Percentiles rank a stretch among this genome's conserved stretches.
phyloP scores from a whole-genome alignment of 139 green algal genomes.

The Microglena sp. region DNA sequence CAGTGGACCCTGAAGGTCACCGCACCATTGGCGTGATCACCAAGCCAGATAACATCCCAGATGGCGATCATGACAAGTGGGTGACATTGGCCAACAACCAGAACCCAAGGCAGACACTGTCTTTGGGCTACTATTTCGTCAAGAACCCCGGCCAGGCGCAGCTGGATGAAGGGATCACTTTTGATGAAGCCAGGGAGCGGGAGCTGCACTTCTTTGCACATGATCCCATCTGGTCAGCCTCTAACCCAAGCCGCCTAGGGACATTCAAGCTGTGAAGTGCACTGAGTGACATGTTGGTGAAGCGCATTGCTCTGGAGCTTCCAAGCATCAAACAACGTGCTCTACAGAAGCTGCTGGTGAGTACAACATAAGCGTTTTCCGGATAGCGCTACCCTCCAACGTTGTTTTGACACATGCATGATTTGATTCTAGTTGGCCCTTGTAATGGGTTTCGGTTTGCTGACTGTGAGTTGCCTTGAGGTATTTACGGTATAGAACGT shows the following conservation, averaged over 20 bases:
- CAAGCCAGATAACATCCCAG: conserved; percentile 13
- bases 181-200: neutral
- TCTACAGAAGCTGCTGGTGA: conserved; percentile 1
- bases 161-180: conserved; percentile 6
- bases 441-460: no score
- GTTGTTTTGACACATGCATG: no score
- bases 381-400: no score
- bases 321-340: neutral
- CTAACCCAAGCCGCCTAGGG: neutral
- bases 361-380: no score
- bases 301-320: neutral
- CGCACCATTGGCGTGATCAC: conserved; percentile 13
- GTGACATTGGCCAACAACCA: neutral
- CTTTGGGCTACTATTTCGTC: conserved; percentile 8
- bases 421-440: no score
- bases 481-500: no score
- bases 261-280: neutral
- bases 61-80: neutral
- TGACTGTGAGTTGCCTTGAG: no score
- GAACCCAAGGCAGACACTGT: neutral
- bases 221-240: neutral
- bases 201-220: conserved; percentile 4
- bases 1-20: neutral
- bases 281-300: neutral
- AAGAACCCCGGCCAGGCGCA: conserved; percentile 13